These are phyloP conservation scores for Polysphondylium violaceum DNA, from an alignment of 78 protist genomes.

Conservation along the genomic window DNA sequence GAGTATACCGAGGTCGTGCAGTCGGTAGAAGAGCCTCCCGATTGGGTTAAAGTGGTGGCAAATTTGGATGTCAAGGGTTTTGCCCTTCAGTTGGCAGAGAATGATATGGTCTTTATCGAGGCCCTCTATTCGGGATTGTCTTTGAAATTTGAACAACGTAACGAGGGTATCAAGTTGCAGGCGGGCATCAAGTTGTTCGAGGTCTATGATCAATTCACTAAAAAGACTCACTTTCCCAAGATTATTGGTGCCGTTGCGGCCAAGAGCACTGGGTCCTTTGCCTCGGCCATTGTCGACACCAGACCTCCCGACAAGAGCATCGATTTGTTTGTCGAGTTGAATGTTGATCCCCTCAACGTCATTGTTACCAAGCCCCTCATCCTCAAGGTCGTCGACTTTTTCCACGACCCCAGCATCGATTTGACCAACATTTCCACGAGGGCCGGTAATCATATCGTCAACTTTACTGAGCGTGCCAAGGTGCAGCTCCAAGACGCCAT, in stretches of 20 bases:
- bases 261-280: slow-evolving; percentile 4
- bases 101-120: slow-evolving; percentile 38
- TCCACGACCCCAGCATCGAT: slow-evolving; percentile 48
- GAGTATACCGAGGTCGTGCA: slow-evolving; percentile 55
- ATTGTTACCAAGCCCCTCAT: slow-evolving; percentile 59
- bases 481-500: slow-evolving; percentile 68
- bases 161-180: slow-evolving; percentile 41
- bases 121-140: slow-evolving; percentile 35
- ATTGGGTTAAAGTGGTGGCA: slow-evolving; percentile 58
- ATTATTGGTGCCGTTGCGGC: slow-evolving; percentile 22
- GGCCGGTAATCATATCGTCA: slow-evolving; percentile 56
- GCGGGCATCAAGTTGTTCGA: slow-evolving; percentile 59
- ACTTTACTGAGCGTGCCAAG: slow-evolving; percentile 42
- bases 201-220: slow-evolving; percentile 64
- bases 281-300: slow-evolving; percentile 47
- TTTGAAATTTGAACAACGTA: slow-evolving; percentile 46
- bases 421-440: slow-evolving; percentile 62
- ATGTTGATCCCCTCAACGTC: slow-evolving; percentile 68
- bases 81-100: slow-evolving; percentile 46
- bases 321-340: slow-evolving; percentile 45
- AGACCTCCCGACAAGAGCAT: slow-evolving; percentile 38
- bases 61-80: slow-evolving; percentile 47
- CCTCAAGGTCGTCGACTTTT: slow-evolving; percentile 34
- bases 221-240: slow-evolving; percentile 44
- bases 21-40: slow-evolving; percentile 68